Percentiles rank a stretch among this genome's conserved stretches.
These are phyloP conservation scores for Penicillium steckii DNA, from an alignment of 495 filamentous ascomycete species.

Conservation along the genomic window DNA sequence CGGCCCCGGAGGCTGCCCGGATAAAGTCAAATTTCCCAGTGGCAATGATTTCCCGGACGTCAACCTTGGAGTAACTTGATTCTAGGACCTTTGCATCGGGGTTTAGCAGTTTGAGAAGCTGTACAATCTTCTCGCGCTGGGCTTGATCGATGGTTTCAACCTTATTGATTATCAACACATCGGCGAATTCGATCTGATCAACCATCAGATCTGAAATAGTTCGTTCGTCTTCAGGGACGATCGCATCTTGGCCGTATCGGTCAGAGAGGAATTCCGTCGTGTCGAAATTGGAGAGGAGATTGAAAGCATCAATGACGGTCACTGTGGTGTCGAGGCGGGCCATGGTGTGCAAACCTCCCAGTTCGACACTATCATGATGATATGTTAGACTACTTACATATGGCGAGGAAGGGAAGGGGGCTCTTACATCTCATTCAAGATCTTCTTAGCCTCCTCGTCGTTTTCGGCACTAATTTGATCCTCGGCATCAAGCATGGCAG, in stretches of 20 bases:
- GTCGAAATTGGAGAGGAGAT: conserved; percentile 55
- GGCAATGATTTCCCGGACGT: conserved; percentile 50
- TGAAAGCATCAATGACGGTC: conserved; percentile 59
- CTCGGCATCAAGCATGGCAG: conserved; percentile 40
- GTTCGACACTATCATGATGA: conserved; percentile 32
- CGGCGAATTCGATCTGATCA: conserved; percentile 62
- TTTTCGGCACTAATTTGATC: conserved; percentile 22
- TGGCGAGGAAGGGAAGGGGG: background rate
- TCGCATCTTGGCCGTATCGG: conserved; percentile 40
- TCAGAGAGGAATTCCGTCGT: conserved; percentile 56
- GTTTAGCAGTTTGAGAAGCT: conserved; percentile 48
- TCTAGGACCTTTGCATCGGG: conserved; percentile 50
- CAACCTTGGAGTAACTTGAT: conserved; percentile 42
- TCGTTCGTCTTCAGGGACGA: conserved; percentile 55
- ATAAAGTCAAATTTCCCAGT: conserved; percentile 48
- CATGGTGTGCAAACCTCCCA: conserved; percentile 52
- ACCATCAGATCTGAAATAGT: conserved; percentile 61
- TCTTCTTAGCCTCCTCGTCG: conserved; percentile 34
- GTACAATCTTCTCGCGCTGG: conserved; percentile 38
- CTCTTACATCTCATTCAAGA: conserved; percentile 39
- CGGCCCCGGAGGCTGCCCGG: conserved; percentile 41
- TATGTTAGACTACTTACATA: background rate
- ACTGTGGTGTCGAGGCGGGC: conserved; percentile 58
- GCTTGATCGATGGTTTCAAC: conserved; percentile 40
- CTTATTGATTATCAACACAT: conserved; percentile 60